Conservation (phyloP, 345 rosid species). For the Bruguiera sexangula region DNA sequence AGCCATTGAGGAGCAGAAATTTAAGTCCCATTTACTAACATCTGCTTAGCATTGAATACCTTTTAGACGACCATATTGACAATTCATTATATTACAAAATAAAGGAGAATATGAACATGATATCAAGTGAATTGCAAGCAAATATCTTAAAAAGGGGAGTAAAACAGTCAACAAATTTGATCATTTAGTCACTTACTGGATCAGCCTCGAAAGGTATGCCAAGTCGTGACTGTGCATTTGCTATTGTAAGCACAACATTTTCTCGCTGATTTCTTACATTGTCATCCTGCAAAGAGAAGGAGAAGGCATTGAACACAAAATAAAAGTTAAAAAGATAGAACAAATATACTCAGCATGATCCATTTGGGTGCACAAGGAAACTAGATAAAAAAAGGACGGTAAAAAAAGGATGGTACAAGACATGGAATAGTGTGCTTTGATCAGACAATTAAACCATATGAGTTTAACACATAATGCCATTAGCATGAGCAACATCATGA, state of each 20-base stretch:
- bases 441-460: no score
- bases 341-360: neutral
- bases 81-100: neutral
- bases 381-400: no score
- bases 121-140: neutral
- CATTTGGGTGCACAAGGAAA: no score
- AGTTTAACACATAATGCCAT: no score
- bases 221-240: constrained; percentile 87
- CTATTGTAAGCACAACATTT: constrained; percentile 75
- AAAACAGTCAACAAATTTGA: neutral
- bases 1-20: no score
- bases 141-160: neutral
- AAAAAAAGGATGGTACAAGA: no score
- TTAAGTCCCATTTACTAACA: no score
- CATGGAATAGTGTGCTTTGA: no score
- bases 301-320: constrained; percentile 11
- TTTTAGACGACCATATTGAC: neutral
- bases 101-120: neutral
- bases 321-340: neutral
- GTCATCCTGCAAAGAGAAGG: constrained; percentile 57
- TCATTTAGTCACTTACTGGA: constrained; percentile 62
- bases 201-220: constrained; percentile 54
- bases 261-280: constrained; percentile 92
- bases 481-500: no score
- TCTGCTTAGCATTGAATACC: neutral